Percentiles rank a stretch among this genome's conserved stretches.
Evolutionary conservation across 495 filamentous ascomycete genomes (phyloP).

Genomic region (Neurospora sp.): DNA sequence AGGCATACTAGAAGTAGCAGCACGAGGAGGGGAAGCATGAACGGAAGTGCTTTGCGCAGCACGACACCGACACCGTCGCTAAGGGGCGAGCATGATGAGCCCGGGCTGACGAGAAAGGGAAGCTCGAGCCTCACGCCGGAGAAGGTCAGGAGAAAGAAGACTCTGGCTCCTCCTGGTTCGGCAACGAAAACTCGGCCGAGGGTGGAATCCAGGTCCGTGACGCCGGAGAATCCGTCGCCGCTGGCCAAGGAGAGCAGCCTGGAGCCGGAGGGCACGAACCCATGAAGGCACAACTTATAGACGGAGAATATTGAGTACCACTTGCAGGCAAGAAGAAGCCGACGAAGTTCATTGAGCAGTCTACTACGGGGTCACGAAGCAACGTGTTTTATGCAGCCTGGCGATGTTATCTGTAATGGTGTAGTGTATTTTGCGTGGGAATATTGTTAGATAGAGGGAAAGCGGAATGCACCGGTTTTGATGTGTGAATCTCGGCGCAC

Average conservation of each 20-base stretch:
- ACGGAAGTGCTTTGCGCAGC: constrained; percentile 29
- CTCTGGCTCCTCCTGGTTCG: constrained; percentile 10
- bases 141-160: constrained; percentile 40
- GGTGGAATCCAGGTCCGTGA: constrained; percentile 37
- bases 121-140: constrained; percentile 40
- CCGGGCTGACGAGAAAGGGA: constrained; percentile 26
- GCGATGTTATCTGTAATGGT: not conserved
- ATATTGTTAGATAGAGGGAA: not conserved
- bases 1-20: constrained; percentile 39
- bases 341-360: not conserved
- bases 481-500: not conserved
- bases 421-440: not conserved
- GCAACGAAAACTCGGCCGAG: constrained; percentile 27
- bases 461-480: not conserved
- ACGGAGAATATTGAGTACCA: not conserved
- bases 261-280: not conserved
- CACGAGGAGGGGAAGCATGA: constrained; percentile 38
- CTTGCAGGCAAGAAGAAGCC: not conserved
- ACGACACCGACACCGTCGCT: constrained; percentile 37
- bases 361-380: not conserved
- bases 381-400: not conserved
- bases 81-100: constrained; percentile 23
- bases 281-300: not conserved
- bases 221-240: constrained; percentile 42
- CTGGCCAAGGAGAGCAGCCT: constrained; percentile 38